phyloP scores from a whole-genome alignment of 2,329 filamentous ascomycete genomes.

The Fusarium virguliforme region DNA sequence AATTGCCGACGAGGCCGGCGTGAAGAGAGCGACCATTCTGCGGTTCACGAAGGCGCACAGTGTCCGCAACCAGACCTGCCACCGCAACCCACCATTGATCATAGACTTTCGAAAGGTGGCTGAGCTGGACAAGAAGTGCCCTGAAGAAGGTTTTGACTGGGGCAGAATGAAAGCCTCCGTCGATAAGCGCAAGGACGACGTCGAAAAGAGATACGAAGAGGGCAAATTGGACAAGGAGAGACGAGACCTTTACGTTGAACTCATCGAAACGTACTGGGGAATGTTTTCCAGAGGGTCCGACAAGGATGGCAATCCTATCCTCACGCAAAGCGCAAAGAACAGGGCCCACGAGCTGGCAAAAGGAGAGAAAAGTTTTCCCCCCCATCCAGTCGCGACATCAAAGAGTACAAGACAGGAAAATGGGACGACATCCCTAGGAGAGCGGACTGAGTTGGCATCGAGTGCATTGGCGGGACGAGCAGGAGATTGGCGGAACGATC shows the following conservation, averaged over 20 bases:
- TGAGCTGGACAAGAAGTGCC: background rate
- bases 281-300: background rate
- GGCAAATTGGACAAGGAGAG: background rate
- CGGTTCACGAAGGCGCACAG: background rate
- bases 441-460: too few relatives aligned
- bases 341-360: background rate
- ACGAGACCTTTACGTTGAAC: conserved; percentile 2
- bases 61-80: background rate
- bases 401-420: conserved; percentile 5
- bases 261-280: conserved; percentile 4
- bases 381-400: background rate
- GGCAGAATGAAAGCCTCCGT: conserved; percentile 7
- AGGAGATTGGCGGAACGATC: background rate
- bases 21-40: background rate
- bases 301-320: conserved; percentile 1
- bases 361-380: background rate
- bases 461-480: background rate
- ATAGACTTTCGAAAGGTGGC: background rate
- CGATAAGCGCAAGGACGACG: background rate
- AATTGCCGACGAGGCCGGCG: background rate
- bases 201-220: conserved; percentile 1
- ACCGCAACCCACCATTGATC: background rate
- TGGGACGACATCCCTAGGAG: conserved; percentile 3
- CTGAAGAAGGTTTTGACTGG: background rate
- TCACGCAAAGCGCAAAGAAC: background rate